phyloP scores from a whole-genome alignment of 1,284 basidiomycete species.

The Tetrapyrgos nigripes region DNA sequence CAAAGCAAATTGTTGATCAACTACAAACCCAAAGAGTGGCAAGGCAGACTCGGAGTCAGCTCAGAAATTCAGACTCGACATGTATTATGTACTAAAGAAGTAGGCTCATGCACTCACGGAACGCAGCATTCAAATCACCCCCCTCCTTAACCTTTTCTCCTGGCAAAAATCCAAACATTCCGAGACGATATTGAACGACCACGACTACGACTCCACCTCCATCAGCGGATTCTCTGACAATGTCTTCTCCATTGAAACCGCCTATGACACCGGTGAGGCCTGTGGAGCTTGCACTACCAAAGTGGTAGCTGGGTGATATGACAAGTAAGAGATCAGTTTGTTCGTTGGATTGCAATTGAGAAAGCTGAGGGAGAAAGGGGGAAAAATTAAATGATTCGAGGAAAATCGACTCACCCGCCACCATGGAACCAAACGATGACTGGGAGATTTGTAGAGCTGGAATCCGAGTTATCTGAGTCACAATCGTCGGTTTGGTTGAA shows the following conservation, averaged over 20 bases:
- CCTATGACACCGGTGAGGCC: conserved; percentile 3
- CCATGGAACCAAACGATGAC: conserved; percentile 26
- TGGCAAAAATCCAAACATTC: conserved; percentile 48
- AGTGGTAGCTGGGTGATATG: conserved; percentile 1
- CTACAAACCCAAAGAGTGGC: too few relatives aligned
- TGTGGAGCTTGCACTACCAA: conserved; percentile 13
- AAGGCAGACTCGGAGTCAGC: too few relatives aligned
- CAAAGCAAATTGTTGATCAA: conserved; percentile 39
- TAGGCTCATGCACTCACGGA: conserved; percentile 31
- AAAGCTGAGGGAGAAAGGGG: neutral
- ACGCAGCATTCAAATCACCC: conserved; percentile 42
- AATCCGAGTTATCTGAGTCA: conserved; percentile 16
- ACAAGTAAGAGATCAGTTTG: too few relatives aligned
- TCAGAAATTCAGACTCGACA: neutral
- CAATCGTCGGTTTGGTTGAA: too few relatives aligned
- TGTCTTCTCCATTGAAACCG: conserved; percentile 4
- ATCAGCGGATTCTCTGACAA: conserved; percentile 32
- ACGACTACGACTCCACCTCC: conserved; percentile 39
- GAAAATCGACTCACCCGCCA: conserved; percentile 7
- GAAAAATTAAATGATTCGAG: neutral
- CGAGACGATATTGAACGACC: conserved; percentile 47
- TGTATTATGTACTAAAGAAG: neutral
- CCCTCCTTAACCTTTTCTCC: conserved; percentile 39
- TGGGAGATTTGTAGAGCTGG: conserved; percentile 27
- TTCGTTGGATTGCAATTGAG: too few relatives aligned